Evolutionary conservation across 345 rosid genomes (phyloP), one percentile per base, ranked within the genome.

Genomic region (Bruguiera gymnorhiza): DNA sequence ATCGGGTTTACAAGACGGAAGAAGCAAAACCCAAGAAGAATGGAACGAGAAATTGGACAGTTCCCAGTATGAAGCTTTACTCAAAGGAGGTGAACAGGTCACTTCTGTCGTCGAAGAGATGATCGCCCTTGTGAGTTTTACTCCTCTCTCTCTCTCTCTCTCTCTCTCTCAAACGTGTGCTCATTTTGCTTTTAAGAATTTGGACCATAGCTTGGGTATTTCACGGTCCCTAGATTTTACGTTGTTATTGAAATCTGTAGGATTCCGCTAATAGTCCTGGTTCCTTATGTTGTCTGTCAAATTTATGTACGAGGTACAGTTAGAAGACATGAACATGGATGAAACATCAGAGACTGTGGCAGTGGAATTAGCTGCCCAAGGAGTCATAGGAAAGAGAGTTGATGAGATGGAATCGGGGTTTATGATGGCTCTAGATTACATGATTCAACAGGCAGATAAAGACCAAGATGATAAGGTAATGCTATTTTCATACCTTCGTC

Each of bases 331-430:
- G 97, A 83, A 87, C 73, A 95, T 91, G 88, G 85, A 91, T 79
- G 96, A 91, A 71, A 86, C 89, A 66, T 91, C 97, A 18, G 97
- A 89, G 86, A 83, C 79, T 76, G 92, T 91, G 63, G 97, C 97
- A 7, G 92, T 91, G 34, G 93, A 95, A 74, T 83, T 91, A 83
- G 88, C 91, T 43, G 98, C 97, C 29, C 99, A 89, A 71, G 96
- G 97, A 79, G 97, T 89, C 54, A 88, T 89, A 55, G 97, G 99
- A 60, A 91, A 95, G 77, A 82, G 97, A 68, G 96, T 94, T 27
- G 97, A 95, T 73, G 86, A 87, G 86, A 95, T 95, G 97, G 97
- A 95, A 71, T 73, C 92, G 1, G 89, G 97, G n/a, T 91, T 91
- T 78, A 91, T 91, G 91, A 89, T 89, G 97, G 96, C 97, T 48